Conservation (phyloP, 2,329 filamentous ascomycete genomes). For the Fusarium palustre region DNA sequence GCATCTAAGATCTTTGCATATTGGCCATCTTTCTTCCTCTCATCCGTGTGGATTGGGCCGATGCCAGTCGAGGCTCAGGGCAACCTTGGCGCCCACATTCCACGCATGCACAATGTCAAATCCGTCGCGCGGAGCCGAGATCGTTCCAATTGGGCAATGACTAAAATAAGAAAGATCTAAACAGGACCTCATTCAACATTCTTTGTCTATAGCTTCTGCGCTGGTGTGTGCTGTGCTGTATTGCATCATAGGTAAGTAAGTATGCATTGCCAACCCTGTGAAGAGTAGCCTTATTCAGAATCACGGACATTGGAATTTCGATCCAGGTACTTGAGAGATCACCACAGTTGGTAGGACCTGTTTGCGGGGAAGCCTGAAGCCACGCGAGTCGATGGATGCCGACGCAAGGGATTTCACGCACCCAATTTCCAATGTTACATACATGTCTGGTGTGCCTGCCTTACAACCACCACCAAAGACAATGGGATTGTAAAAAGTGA, state of each 20-base stretch:
- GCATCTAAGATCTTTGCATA: constrained; percentile 1
- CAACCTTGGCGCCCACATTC: constrained; percentile 26
- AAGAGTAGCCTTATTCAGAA: constrained; percentile 4
- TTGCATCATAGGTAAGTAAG: neutral
- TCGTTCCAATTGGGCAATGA: constrained; percentile 41
- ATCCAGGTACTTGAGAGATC: neutral
- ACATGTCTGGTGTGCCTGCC: constrained; percentile 4
- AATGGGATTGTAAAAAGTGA: neutral
- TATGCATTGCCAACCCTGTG: constrained; percentile 9
- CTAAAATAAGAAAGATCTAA: constrained; percentile 26
- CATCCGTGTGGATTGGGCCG: constrained; percentile 6
- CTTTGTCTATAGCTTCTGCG: neutral
- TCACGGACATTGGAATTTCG: neutral
- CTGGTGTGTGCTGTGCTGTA: constrained; percentile 1
- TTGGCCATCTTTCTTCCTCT: constrained; percentile 15
- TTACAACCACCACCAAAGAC: neutral
- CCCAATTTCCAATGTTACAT: constrained; percentile 8
- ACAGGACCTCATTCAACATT: constrained; percentile 11
- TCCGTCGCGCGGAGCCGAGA: constrained; percentile 31
- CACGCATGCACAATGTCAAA: constrained; percentile 39
- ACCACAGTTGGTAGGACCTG: neutral
- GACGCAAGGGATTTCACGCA: constrained; percentile 17
- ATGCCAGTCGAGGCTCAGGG: constrained; percentile 22
- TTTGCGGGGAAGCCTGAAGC: constrained; percentile 33
- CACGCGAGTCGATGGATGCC: constrained; percentile 26